Conservation (phyloP, 1,139 yeast species). For the Candida pseudoviswanathii region DNA sequence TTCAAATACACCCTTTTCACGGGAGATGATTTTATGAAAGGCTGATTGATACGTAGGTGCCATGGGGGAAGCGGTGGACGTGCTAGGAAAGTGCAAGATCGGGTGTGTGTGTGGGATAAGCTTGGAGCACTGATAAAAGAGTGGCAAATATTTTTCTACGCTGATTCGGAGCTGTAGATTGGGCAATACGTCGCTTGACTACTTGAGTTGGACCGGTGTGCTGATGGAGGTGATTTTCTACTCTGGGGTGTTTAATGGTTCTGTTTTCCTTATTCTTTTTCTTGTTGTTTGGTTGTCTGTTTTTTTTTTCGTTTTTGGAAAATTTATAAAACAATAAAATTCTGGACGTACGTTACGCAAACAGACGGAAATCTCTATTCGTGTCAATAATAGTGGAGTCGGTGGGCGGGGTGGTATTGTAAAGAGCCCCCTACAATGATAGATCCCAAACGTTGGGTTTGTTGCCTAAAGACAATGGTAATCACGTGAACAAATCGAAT, state of each 20-base stretch:
- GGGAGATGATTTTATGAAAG: slow-evolving; percentile 33
- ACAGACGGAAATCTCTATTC: not conserved
- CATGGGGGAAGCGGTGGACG: not conserved
- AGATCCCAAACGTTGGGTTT: too few relatives aligned
- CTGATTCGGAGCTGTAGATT: not conserved
- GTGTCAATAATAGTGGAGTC: too few relatives aligned
- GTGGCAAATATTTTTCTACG: too few relatives aligned
- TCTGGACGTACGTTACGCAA: not conserved
- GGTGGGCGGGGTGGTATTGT: too few relatives aligned
- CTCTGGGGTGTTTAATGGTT: not conserved
- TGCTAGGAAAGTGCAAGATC: not conserved
- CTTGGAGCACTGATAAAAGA: too few relatives aligned
- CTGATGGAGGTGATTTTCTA: not conserved
- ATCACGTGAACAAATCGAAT: too few relatives aligned
- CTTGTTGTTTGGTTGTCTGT: not conserved
- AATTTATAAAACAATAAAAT: not conserved
- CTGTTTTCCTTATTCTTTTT: not conserved
- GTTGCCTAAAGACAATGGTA: too few relatives aligned
- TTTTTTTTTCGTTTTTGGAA: not conserved
- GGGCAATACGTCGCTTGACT: not conserved
- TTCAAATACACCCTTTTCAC: slow-evolving; percentile 40
- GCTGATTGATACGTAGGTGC: slow-evolving; percentile 21
- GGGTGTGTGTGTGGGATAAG: not conserved
- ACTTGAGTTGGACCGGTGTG: too few relatives aligned
- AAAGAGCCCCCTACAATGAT: too few relatives aligned